A percentile compares a stretch with the other conserved stretches of the same genome.
phyloP scores from a whole-genome alignment of 768 basidiomycete genomes.

The Tylopilus rubrobrunneus region DNA sequence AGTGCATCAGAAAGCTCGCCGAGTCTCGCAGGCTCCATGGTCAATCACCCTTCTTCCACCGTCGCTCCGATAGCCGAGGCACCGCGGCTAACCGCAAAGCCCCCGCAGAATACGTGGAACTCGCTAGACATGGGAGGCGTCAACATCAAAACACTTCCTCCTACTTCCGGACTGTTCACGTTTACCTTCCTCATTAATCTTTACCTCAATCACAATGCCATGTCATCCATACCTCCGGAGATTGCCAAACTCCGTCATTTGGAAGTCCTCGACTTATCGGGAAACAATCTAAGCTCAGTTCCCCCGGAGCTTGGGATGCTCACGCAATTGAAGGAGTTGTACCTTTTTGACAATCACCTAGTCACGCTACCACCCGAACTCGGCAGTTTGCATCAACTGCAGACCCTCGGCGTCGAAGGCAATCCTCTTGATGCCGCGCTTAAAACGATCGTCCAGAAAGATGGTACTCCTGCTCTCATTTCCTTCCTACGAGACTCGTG shows the following conservation, averaged over 20 bases:
- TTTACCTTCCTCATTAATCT: slow-evolving; percentile 94
- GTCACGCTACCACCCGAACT: slow-evolving; percentile 80
- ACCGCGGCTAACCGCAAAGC: slow-evolving; percentile 60
- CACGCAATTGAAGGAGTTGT: slow-evolving; percentile 84
- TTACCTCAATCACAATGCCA: slow-evolving; percentile 93
- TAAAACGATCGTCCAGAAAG: slow-evolving; percentile 84
- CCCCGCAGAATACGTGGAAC: slow-evolving; percentile 78
- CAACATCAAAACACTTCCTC: slow-evolving; percentile 84
- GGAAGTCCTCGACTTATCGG: slow-evolving; percentile 87
- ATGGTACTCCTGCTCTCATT: slow-evolving; percentile 88
- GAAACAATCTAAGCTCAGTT: slow-evolving; percentile 73
- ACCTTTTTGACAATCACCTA: slow-evolving; percentile 95
- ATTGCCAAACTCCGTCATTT: slow-evolving; percentile 83
- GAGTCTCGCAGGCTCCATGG: slow-evolving; percentile 29
- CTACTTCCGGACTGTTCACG: slow-evolving; percentile 67
- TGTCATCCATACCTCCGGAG: slow-evolving; percentile 73
- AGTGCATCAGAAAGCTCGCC: slow-evolving; percentile 35
- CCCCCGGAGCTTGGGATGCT: slow-evolving; percentile 91
- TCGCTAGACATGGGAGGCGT: slow-evolving; percentile 97
- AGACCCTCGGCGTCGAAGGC: slow-evolving; percentile 94
- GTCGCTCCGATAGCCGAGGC: slow-evolving; percentile 69
- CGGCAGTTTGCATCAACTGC: slow-evolving; percentile 87
- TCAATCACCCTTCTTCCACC: slow-evolving; percentile 71
- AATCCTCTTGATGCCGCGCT: slow-evolving; percentile 82
- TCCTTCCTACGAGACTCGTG: slow-evolving; percentile 92